Evolutionary conservation across 495 filamentous ascomycete species (phyloP).

Genomic region (Trichoderma asperelloides): DNA sequence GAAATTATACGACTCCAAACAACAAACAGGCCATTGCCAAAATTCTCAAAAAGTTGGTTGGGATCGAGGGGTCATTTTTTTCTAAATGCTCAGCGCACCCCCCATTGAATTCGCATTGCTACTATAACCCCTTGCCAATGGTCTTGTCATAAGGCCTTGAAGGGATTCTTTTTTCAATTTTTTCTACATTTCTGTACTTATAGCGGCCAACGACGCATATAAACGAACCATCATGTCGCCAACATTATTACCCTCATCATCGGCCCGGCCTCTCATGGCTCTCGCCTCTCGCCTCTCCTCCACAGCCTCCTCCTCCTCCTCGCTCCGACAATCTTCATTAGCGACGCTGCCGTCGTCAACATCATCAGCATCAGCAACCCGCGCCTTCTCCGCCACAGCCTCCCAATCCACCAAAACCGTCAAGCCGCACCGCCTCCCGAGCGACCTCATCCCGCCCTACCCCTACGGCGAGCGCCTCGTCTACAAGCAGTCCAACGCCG

Average conservation of each 20-base stretch:
- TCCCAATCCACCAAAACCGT: slow-evolving; percentile 19
- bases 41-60: neutral
- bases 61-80: neutral
- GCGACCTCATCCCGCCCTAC: slow-evolving; percentile 56
- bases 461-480: slow-evolving; percentile 69
- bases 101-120: neutral
- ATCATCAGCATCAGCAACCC: neutral
- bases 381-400: slow-evolving; percentile 19
- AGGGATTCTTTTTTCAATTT: neutral
- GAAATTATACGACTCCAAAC: neutral
- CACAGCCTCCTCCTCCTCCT: neutral
- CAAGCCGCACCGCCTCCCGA: slow-evolving; percentile 16
- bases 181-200: neutral
- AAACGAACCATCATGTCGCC: neutral
- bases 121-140: neutral
- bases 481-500: slow-evolving; percentile 83
- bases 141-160: neutral
- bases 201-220: neutral
- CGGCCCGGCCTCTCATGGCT: neutral
- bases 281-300: neutral
- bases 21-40: neutral
- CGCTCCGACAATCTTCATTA: neutral
- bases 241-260: neutral
- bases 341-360: neutral
- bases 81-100: neutral